phyloP scores from a whole-genome alignment of 805 yeast genomes.

The Cyberlindnera petersonii region DNA sequence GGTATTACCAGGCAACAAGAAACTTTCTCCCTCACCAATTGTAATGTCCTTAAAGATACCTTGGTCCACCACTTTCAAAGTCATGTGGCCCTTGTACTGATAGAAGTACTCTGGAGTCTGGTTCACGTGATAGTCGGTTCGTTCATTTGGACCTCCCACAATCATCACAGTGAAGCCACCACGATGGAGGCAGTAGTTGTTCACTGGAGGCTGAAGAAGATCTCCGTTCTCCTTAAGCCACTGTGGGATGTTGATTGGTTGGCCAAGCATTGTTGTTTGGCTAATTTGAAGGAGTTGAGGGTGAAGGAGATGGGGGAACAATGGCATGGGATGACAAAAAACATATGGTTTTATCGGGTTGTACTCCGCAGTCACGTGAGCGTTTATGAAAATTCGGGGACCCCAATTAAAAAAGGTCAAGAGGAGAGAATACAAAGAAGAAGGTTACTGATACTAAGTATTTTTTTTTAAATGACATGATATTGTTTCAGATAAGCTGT shows the following conservation, averaged over 20 bases:
- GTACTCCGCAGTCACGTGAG: too few relatives aligned
- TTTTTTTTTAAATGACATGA: slow-evolving; percentile 1
- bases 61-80: slow-evolving; percentile 74
- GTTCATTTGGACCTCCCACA: slow-evolving; percentile 92
- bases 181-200: slow-evolving; percentile 82
- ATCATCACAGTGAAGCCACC: slow-evolving; percentile 95
- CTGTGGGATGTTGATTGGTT: slow-evolving; percentile 70
- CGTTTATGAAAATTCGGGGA: too few relatives aligned
- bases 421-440: too few relatives aligned
- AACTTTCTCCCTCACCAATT: slow-evolving; percentile 85
- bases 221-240: slow-evolving; percentile 80
- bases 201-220: slow-evolving; percentile 85
- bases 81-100: slow-evolving; percentile 84
- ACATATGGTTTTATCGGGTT: too few relatives aligned
- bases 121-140: slow-evolving; percentile 90
- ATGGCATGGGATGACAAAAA: too few relatives aligned
- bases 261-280: slow-evolving; percentile 33
- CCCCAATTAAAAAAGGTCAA: too few relatives aligned
- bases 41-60: slow-evolving; percentile 71
- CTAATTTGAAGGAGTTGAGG: background rate
- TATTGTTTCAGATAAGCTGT: background rate
- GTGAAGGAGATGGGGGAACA: too few relatives aligned
- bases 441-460: too few relatives aligned
- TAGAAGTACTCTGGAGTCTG: slow-evolving; percentile 94
- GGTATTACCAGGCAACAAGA: slow-evolving; percentile 73